These are phyloP conservation scores for Ophiosphaerella narmari DNA, from an alignment of 2,329 filamentous ascomycete genomes.

Conservation along the genomic window DNA sequence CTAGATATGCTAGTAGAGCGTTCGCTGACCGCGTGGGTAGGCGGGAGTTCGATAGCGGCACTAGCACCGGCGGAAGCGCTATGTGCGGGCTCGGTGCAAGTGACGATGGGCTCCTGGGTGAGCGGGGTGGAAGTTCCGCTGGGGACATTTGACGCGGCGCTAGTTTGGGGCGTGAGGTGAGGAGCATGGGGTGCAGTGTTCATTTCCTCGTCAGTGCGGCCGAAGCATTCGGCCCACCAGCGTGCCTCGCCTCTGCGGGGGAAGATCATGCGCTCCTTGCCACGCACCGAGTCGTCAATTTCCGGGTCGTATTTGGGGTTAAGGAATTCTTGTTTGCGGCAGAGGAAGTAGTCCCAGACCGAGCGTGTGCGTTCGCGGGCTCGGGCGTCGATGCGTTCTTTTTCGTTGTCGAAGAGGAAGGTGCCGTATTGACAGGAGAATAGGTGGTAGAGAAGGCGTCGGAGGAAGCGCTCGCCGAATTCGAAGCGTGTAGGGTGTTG, in stretches of 20 bases:
- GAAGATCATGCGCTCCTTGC: slow-evolving; percentile 82
- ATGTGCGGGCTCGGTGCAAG: slow-evolving; percentile 41
- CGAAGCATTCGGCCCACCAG: slow-evolving; percentile 93
- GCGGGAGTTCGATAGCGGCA: slow-evolving; percentile 29
- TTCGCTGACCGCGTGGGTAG: slow-evolving; percentile 25
- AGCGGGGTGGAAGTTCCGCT: slow-evolving; percentile 35
- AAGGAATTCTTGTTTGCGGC: slow-evolving; percentile 76
- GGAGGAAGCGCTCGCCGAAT: slow-evolving; percentile 92
- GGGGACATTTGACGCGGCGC: slow-evolving; percentile 27
- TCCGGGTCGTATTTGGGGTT: slow-evolving; percentile 78
- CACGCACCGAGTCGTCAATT: slow-evolving; percentile 78
- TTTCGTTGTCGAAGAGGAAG: slow-evolving; percentile 94
- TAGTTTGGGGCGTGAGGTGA: slow-evolving; percentile 34
- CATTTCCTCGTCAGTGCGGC: slow-evolving; percentile 88
- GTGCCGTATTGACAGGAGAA: slow-evolving; percentile 97
- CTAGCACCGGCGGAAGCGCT: slow-evolving; percentile 38
- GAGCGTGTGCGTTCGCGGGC: slow-evolving; percentile 76
- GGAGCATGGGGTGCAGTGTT: slow-evolving; percentile 57
- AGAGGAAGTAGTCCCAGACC: slow-evolving; percentile 95
- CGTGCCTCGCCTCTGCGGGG: slow-evolving; percentile 77
- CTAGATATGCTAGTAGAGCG: slow-evolving; percentile 8
- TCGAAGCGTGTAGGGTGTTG: slow-evolving; percentile 91
- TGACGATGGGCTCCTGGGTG: slow-evolving; percentile 39
- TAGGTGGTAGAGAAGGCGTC: slow-evolving; percentile 86
- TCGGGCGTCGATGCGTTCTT: slow-evolving; percentile 74